Evolutionary conservation across 345 rosid genomes (phyloP).

Genomic region (Clausena lansium): DNA sequence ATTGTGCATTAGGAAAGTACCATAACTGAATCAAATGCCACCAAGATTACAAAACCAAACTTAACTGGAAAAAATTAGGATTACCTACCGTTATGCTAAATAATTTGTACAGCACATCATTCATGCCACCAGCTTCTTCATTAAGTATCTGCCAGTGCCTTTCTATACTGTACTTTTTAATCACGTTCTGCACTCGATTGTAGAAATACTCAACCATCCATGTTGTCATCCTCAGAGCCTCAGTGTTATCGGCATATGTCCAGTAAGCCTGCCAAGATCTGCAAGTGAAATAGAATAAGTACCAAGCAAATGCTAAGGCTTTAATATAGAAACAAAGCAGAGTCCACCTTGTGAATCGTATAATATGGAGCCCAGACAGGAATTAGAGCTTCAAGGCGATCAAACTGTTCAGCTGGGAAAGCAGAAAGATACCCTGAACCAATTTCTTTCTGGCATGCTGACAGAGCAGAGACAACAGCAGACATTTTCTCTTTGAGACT

Average conservation of each 20-base stretch:
- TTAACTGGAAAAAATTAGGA: background rate
- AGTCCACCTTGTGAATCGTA: constrained; percentile 51
- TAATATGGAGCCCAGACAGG: constrained; percentile 69
- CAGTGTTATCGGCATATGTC: constrained; percentile 38
- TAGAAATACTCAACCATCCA: constrained; percentile 58
- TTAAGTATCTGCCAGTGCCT: constrained; percentile 48
- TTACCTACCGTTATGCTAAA: constrained; percentile 37
- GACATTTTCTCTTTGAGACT: constrained; percentile 42
- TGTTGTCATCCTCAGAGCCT: constrained; percentile 39
- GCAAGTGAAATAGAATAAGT: constrained; percentile 7
- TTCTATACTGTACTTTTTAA: constrained; percentile 33
- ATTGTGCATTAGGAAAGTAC: background rate
- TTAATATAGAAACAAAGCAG: background rate
- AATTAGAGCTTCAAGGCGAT: constrained; percentile 46
- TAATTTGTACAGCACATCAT: constrained; percentile 47
- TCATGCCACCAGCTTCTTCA: constrained; percentile 66
- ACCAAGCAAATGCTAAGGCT: background rate
- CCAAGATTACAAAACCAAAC: background rate
- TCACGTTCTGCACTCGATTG: constrained; percentile 44
- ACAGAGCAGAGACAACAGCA: constrained; percentile 37
- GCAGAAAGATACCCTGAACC: constrained; percentile 59
- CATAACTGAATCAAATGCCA: background rate
- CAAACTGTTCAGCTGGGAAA: constrained; percentile 43
- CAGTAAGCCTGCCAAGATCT: constrained; percentile 56
- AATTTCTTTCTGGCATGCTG: constrained; percentile 44